Evolutionary conservation across 2,329 filamentous ascomycete species (phyloP), one percentile per base, ranked within the genome.

Genomic region (Paecilomyces variotii): DNA sequence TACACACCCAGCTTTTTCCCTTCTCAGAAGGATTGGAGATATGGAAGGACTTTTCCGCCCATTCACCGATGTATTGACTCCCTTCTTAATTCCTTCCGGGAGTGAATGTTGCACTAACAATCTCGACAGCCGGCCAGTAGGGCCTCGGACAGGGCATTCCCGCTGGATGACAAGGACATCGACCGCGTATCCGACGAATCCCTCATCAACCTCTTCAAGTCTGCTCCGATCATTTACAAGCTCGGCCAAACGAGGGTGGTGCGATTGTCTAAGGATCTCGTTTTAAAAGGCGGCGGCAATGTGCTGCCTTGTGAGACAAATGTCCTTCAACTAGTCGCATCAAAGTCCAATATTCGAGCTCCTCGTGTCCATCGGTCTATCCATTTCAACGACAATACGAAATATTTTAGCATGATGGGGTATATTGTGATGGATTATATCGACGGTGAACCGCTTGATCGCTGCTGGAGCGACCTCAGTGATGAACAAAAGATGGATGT

Each of bases 351-450:
- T 14, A 62, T 68, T 57, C 64, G 60, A 59, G 64, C 55, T 32
- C 64, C 65, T 49, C 60, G 61, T 34, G 62, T 70, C 32, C 54
- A 68, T 62, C 64, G 65, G 5, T 54, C 62, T 32, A 64, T 67
- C 45, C 58, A 65, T n/a, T 26, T 68, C 14, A 27, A 54, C 25
- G 64, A 69, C 53, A 49, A 63, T 2, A 64, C 60, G 5, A 53
- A 62, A 26, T 65, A 65, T 28, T 68, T 65, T 57, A 64, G 62
- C n/a, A 66, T 58, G 2, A 58, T 24, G 25, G 64, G 68, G 12
- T 69, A 68, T 52, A 61, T 68, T 56, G 61, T 69, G 26, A 69
- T 71, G 65, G 68, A 68, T 63, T 69, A 65, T 56, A 63, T 71
- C 55, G 30, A 62, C 34, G 67, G 68, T 4, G 26, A 64, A 57